Conservation (phyloP, 2,329 filamentous ascomycete genomes). For the Fusarium keratoplasticum region DNA sequence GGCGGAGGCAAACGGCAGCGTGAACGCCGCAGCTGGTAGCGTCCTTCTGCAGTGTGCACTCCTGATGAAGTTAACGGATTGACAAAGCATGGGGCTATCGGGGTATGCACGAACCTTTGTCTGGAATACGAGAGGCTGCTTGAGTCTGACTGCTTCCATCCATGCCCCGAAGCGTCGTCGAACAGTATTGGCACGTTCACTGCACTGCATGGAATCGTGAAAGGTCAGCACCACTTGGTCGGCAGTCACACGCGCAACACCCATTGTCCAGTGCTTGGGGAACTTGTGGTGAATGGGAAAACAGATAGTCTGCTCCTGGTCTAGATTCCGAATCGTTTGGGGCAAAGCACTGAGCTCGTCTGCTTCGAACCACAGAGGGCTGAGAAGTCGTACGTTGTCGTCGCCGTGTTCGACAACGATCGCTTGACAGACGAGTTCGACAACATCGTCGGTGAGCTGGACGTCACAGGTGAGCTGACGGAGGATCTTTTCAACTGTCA, state of each 20-base stretch:
- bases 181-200: neutral
- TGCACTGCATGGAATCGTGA: neutral
- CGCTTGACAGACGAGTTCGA: neutral
- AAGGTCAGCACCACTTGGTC: neutral
- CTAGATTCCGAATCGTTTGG: neutral
- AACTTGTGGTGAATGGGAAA: constrained; percentile 9
- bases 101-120: neutral
- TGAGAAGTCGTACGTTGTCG: neutral
- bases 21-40: neutral
- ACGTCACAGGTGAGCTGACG: neutral
- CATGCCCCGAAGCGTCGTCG: neutral
- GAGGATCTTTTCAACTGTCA: neutral
- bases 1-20: neutral
- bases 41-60: neutral
- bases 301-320: neutral
- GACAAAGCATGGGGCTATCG: neutral
- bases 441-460: neutral
- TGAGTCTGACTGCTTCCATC: neutral
- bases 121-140: neutral
- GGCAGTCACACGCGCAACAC: neutral
- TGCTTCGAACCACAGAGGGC: constrained; percentile 17
- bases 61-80: neutral
- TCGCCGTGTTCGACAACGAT: neutral
- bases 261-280: neutral
- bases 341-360: neutral